Percentiles rank a stretch among this genome's conserved stretches.
Conservation (phyloP, 2,329 filamentous ascomycete species). For the Claviceps arundinis region DNA sequence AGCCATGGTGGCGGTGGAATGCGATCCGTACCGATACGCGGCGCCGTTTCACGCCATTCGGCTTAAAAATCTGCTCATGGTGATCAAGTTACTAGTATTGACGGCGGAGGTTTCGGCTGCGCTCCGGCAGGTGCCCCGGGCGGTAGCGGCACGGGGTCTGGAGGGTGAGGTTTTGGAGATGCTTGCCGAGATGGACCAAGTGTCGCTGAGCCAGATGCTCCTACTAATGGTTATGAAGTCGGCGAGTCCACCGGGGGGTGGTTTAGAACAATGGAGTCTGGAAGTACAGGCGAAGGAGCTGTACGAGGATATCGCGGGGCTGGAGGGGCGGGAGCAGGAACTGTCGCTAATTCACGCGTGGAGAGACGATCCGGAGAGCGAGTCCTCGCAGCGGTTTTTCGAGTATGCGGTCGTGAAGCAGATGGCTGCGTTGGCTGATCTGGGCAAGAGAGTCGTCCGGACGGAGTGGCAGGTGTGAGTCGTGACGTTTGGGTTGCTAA, state of each 20-base stretch:
- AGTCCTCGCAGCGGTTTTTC: constrained; percentile 33
- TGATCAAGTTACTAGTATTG: constrained; percentile 39
- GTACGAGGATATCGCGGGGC: constrained; percentile 33
- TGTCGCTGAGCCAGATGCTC: constrained; percentile 39
- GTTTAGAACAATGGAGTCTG: constrained; percentile 31
- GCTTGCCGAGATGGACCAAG: constrained; percentile 34
- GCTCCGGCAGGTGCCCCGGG: constrained; percentile 15
- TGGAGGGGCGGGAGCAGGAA: constrained; percentile 32
- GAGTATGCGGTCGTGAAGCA: constrained; percentile 34
- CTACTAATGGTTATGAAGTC: constrained; percentile 33
- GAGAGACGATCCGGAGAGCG: constrained; percentile 25
- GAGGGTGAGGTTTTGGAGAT: constrained; percentile 14
- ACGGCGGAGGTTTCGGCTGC: constrained; percentile 25
- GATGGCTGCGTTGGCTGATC: constrained; percentile 30
- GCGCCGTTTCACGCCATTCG: constrained; percentile 37
- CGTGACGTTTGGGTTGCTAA: neutral
- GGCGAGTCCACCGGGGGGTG: constrained; percentile 27
- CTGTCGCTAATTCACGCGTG: constrained; percentile 30
- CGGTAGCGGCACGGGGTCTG: constrained; percentile 12
- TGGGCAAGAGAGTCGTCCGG: constrained; percentile 31
- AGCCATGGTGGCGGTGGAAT: constrained; percentile 32
- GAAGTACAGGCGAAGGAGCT: constrained; percentile 29
- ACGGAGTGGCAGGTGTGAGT: constrained; percentile 22
- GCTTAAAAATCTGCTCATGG: constrained; percentile 35
- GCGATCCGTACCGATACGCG: constrained; percentile 36